Conservation (phyloP, 352 stramenopile genomes). For the Nothophytophthora sp. region DNA sequence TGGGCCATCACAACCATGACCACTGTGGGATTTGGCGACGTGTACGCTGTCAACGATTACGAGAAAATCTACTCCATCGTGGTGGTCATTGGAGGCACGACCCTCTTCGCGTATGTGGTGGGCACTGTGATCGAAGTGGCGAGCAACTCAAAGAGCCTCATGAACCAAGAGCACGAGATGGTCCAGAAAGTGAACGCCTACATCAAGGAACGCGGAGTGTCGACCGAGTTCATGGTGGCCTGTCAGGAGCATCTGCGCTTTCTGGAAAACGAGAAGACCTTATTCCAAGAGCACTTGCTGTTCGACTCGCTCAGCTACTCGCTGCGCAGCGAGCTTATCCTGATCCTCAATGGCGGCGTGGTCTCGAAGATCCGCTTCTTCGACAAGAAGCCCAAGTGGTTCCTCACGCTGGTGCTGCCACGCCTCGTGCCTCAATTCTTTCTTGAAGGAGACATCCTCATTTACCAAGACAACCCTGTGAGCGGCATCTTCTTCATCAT, state of each 20-base stretch:
- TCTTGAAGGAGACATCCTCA: slow-evolving; percentile 62
- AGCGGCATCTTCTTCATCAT: slow-evolving; percentile 83
- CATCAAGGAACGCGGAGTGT: slow-evolving; percentile 77
- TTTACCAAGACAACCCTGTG: slow-evolving; percentile 68
- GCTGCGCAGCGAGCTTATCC: slow-evolving; percentile 62
- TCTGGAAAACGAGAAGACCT: slow-evolving; percentile 67
- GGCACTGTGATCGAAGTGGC: slow-evolving; percentile 82
- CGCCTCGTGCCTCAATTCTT: slow-evolving; percentile 73
- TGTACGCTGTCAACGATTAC: slow-evolving; percentile 66
- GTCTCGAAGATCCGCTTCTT: slow-evolving; percentile 77
- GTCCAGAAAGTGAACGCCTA: slow-evolving; percentile 74
- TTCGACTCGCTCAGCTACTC: slow-evolving; percentile 73
- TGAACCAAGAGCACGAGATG: slow-evolving; percentile 76
- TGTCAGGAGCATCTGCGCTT: slow-evolving; percentile 78
- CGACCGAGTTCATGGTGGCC: slow-evolving; percentile 64
- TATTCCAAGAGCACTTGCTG: slow-evolving; percentile 60
- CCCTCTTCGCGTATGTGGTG: slow-evolving; percentile 80
- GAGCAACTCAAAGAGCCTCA: slow-evolving; percentile 77
- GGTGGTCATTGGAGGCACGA: slow-evolving; percentile 83
- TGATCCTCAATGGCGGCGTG: slow-evolving; percentile 59
- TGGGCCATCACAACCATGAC: slow-evolving; percentile 88
- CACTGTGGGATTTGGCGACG: slow-evolving; percentile 87
- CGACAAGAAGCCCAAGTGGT: slow-evolving; percentile 87
- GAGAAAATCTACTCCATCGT: slow-evolving; percentile 84
- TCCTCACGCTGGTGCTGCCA: slow-evolving; percentile 68